Percentiles rank a stretch among this genome's conserved stretches.
Conservation (phyloP, 2,329 filamentous ascomycete genomes). For the Magnaporthiopsis poae region DNA sequence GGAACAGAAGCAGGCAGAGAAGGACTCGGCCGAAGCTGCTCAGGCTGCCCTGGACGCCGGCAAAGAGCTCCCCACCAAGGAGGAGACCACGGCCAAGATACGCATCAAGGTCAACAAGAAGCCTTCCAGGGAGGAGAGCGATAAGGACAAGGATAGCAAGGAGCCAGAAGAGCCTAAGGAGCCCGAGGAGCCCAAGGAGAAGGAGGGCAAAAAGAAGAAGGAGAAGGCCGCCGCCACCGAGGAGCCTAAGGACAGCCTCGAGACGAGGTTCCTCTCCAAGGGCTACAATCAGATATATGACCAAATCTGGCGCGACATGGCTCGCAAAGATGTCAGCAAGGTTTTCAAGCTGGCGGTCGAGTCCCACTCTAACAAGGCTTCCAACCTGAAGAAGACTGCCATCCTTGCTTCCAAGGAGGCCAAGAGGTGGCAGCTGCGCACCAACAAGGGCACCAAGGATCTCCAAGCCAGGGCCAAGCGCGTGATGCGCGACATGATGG, state of each 20-base stretch:
- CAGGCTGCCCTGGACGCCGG: conserved; percentile 75
- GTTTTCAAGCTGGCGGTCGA: conserved; percentile 79
- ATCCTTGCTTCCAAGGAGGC: conserved; percentile 95
- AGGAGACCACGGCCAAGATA: conserved; percentile 47
- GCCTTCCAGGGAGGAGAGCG: conserved; percentile 27
- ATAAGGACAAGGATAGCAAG: conserved; percentile 31
- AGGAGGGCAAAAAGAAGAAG: conserved; percentile 27
- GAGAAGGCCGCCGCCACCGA: conserved; percentile 32
- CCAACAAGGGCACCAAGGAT: conserved; percentile 97
- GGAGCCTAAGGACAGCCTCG: conserved; percentile 40
- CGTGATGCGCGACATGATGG: conserved; percentile 98
- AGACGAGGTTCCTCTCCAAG: conserved; percentile 70
- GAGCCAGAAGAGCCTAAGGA: conserved; percentile 37
- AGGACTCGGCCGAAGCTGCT: conserved; percentile 73
- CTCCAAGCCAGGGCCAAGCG: conserved; percentile 93
- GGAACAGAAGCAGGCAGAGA: conserved; percentile 72
- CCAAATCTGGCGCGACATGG: conserved; percentile 91
- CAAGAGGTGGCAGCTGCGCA: conserved; percentile 90
- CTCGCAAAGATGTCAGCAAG: conserved; percentile 86
- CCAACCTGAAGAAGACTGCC: conserved; percentile 96
- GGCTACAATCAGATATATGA: conserved; percentile 95
- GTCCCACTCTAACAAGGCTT: conserved; percentile 75
- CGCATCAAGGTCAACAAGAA: conserved; percentile 52
- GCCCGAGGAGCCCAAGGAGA: conserved; percentile 29
- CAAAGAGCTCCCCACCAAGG: conserved; percentile 54